Evolutionary conservation across 177 flowering plant species (phyloP), one percentile per base, ranked within the genome.

Genomic region (Telopea speciosissima): DNA sequence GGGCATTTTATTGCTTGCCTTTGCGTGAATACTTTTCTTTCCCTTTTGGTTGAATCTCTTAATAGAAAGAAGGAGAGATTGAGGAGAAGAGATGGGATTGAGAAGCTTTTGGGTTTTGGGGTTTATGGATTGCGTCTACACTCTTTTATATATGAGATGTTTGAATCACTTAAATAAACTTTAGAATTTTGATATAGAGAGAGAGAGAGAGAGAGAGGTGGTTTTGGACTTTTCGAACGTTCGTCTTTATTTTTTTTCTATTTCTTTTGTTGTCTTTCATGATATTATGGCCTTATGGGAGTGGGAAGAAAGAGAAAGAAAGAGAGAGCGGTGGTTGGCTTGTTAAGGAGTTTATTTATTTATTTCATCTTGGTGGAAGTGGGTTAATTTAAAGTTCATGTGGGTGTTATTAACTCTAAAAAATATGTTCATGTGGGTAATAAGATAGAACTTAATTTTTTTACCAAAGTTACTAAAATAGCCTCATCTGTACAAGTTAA

Each of bases 371-470:
- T 36, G 40, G 62, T 65, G 14, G 36, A 12, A 24, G 31, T 7
- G 23, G 73, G 62, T 33, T 54, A 65, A 64, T 71, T 65, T 65
- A 28, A 71, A 63, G 26, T 31, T 31, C 33, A 31, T 31, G 33
- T 31, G 2, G 33, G 2, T 31, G 33, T 31, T 31, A 31, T 31
- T 2, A 31, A 2, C 5, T 31, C 5, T 2, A 31, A 31, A 31
- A 31, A 44, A 44, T 65, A 49, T 45, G 44, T 21, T 67, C 74
- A 68, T 54, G 71, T 52, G 71, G 58, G 54, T 65, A 67, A 62
- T 66, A 70, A 75, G 49, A 70, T 45, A 66, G 49, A 45, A 31
- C 19, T 73, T 40, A 69, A n/a, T 70, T 64, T 72, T 23, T 10
- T 5, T 14, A 1, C 13, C 11, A 25, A 74, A 65, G 5, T 64